Base-by-base conservation (phyloP, 371 early-diverging fungal species). In the Umbelopsis sp. region DNA sequence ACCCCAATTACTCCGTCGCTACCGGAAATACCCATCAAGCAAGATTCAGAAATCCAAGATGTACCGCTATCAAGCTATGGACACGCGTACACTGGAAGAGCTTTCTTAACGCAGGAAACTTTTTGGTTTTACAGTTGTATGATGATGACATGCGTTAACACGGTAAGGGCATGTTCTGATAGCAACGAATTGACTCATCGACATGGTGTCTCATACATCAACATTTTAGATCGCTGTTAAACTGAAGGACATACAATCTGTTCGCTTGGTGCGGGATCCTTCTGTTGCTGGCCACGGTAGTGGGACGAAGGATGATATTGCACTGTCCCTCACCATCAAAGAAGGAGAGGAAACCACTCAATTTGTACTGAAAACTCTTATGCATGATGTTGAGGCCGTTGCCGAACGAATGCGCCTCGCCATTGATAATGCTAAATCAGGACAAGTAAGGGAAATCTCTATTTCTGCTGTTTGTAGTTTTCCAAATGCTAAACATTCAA, bases 41-140 rank as follows among this genome's bases (percentile, higher is more conserved):
- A 32, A 25, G 53, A 57, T 18, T 4, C 57, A 8, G 57, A 32
- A n/a, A 35, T 35, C 3, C 57, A 57, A n/a, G 57, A 57, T 7
- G 3, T 57, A 6, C 80, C 83, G 0, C 44, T 69, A 8, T 80
- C 80, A 0, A 67, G 68, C 7, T 76, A 72, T 50, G 83, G 79
- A 5, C 79, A 77, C 48, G 62, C 75, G 4, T 83, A 83, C 65
- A 80, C 81, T 3, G 83, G 83, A 1, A 72, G 77, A 63, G 81
- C 72, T 20, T 83, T 76, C 63, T 69, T 83, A 22, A 83, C 83
- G 6, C 83, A 83, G 63, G 75, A 78, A 11, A 76, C 79, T 0
- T 79, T 83, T 66, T 83, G 83, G 83, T 80, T 80, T 41, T 80
- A 83, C 44, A 79, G 81, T 45, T 83, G 81, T 70, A 69, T 79